Conservation (phyloP, 2,329 filamentous ascomycete species). For the Lecanicillium sp. region DNA sequence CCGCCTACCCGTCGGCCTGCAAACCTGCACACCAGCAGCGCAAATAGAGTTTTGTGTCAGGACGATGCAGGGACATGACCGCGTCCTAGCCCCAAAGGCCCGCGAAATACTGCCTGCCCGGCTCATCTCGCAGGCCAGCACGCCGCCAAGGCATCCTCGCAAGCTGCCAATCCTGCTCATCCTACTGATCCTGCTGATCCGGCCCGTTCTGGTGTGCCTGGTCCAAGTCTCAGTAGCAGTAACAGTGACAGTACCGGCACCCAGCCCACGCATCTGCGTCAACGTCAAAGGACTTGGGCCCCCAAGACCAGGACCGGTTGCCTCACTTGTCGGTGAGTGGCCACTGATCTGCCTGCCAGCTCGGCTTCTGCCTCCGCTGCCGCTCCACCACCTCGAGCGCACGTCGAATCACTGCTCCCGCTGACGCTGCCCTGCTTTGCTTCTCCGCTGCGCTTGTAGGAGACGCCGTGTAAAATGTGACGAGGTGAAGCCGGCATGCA, state of each 20-base stretch:
- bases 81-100: background rate
- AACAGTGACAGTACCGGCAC: no score
- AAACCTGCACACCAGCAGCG: background rate
- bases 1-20: background rate
- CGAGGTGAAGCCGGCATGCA: constrained; percentile 21
- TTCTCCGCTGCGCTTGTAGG: constrained; percentile 13
- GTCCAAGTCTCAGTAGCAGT: no score
- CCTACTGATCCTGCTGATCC: no score
- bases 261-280: no score
- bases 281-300: constrained; percentile 8
- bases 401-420: background rate
- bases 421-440: constrained; percentile 1
- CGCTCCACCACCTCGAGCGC: background rate
- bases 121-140: no score
- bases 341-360: background rate
- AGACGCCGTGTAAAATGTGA: constrained; percentile 24
- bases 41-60: constrained; percentile 9
- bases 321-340: constrained; percentile 18
- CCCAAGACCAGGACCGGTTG: constrained; percentile 18
- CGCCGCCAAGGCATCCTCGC: no score
- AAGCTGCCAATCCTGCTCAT: no score
- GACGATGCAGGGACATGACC: constrained; percentile 2
- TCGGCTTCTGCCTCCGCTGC: no score
- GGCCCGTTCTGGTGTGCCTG: no score
- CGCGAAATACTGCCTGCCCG: no score